Percentiles rank a stretch among this genome's conserved stretches.
These are phyloP conservation scores for Diaporthe vaccinii DNA, from an alignment of 2,329 filamentous ascomycete species.

Conservation along the genomic window DNA sequence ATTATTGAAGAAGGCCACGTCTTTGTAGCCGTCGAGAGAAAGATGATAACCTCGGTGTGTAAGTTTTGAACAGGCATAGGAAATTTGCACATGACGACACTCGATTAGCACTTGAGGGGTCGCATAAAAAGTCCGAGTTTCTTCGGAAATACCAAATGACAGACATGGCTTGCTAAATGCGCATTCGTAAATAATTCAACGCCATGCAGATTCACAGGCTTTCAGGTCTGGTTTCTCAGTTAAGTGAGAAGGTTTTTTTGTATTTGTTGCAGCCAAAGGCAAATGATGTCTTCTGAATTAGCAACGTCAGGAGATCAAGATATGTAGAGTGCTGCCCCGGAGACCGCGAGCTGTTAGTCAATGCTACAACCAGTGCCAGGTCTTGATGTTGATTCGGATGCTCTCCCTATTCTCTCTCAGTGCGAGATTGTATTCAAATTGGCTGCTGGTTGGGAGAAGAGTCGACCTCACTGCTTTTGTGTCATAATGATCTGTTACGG, in stretches of 20 bases:
- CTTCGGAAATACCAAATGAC: neutral
- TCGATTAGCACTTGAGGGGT: neutral
- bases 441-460: too few species aligned
- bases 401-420: too few species aligned
- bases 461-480: too few species aligned
- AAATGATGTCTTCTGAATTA: neutral
- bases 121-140: neutral
- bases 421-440: too few species aligned
- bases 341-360: too few species aligned
- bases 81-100: neutral
- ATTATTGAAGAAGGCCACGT: too few species aligned
- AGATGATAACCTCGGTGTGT: neutral
- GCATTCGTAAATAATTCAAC: neutral
- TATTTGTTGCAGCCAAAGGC: neutral
- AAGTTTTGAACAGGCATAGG: neutral
- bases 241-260: too few species aligned
- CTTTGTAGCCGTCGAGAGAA: neutral
- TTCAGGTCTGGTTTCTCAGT: neutral
- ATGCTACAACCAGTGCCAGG: too few species aligned
- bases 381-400: too few species aligned
- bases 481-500: too few species aligned
- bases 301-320: neutral
- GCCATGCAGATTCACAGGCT: neutral
- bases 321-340: too few species aligned
- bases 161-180: neutral